Base-by-base conservation (phyloP, 2,329 filamentous ascomycete species). In the Hymenoscyphus occultus region DNA sequence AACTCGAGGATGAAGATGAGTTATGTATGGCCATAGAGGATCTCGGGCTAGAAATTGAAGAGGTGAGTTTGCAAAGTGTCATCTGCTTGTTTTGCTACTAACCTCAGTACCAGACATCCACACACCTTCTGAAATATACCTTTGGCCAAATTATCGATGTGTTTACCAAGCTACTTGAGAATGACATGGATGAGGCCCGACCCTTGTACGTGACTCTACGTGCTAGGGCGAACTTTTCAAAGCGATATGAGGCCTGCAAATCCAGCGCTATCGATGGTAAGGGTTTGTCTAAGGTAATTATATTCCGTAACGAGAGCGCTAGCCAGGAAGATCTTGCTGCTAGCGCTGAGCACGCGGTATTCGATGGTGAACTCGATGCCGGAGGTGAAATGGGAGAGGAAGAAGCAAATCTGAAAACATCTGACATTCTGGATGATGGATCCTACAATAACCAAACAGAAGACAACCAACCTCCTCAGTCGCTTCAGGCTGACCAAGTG, bases 191-290 rank as follows among this genome's bases (percentile, higher is more conserved):
- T 61, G 75, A 80, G 28, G 80, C 82, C 1, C 80, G 83, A 39
- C 82, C 85, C 16, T 78, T 89, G n/a, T 85, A 86, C 70, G 77
- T 90, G 63, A 80, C 79, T 10, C 77, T 90, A 60, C 79, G 78
- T 61, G 82, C 81, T 22, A 84, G 83, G 71, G 77, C 81, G 51
- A 83, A 82, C 59, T 83, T 88, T 71, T 76, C 78, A 3, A 79
- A 80, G 56, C 81, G 84, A 64, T 75, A 89, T 39, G 76, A 77
- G 42, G 79, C 81, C 67, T 78, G 90, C 58, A 77, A 79, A 56
- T 76, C 80, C 68, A 82, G 81, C 71, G 85, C 81, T 64, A 78
- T 80, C 22, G 79, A 84, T 69, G 85, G 86, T 19, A 84, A 84
- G 74, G 86, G 86, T 13, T 63, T 76, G 14, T 70, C 72, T 19